Conservation (phyloP, 148 eudicot genomes). For the Vaccinium darrowii region DNA sequence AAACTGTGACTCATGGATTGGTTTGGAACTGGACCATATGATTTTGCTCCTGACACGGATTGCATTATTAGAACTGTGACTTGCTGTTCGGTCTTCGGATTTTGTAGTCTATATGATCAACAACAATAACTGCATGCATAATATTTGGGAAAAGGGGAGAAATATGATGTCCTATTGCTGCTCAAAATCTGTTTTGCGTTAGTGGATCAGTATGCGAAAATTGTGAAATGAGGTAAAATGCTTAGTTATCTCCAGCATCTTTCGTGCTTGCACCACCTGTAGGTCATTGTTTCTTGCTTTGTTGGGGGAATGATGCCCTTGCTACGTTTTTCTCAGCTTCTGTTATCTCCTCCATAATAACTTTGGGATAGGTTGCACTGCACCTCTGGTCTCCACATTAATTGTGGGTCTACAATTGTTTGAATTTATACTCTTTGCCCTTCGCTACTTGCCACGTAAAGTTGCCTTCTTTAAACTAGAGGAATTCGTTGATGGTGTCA, state of each 20-base stretch:
- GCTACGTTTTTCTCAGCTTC: neutral
- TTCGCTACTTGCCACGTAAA: neutral
- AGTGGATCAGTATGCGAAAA: neutral
- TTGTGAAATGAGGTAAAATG: neutral
- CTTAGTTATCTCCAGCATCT: neutral
- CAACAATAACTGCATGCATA: neutral
- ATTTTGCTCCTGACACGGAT: too few relatives aligned
- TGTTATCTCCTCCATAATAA: neutral
- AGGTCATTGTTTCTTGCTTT: neutral
- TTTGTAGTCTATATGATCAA: neutral
- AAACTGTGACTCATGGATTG: too few relatives aligned
- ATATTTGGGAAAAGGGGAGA: neutral
- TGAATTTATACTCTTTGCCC: neutral
- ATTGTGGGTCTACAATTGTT: neutral
- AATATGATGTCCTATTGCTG: neutral
- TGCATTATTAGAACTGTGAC: too few relatives aligned
- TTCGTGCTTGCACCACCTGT: neutral
- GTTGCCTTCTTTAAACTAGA: neutral
- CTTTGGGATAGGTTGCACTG: neutral
- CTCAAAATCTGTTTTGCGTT: neutral
- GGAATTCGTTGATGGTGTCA: neutral
- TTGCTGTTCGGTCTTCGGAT: too few relatives aligned
- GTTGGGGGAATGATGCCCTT: neutral
- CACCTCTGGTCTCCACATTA: neutral
- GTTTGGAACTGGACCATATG: too few relatives aligned